A percentile compares a stretch with the other conserved stretches of the same genome.
Conservation (phyloP, 164 flowering plant genomes). For the Magnolia changhungtana region DNA sequence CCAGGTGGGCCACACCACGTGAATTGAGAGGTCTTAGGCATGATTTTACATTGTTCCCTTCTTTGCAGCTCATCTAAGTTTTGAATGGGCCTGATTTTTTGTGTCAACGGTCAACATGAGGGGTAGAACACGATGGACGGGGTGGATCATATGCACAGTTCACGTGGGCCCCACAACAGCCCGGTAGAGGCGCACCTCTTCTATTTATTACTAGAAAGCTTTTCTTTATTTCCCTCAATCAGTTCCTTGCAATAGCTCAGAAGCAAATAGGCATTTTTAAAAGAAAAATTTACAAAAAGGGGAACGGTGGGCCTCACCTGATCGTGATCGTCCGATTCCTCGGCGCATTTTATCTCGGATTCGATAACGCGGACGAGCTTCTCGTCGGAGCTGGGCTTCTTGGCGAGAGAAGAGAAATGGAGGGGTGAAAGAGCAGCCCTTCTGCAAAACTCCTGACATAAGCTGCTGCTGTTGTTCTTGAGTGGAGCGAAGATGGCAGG, state of each 20-base stretch:
- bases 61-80: too few species aligned
- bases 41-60: too few species aligned
- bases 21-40: too few species aligned
- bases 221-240: not conserved
- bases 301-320: slow-evolving; percentile 24
- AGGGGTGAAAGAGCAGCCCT: slow-evolving; percentile 9
- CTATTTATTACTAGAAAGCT: not conserved
- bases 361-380: slow-evolving; percentile 52
- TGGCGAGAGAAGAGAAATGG: slow-evolving; percentile 29
- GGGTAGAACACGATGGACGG: too few species aligned
- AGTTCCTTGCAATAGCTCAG: too few species aligned
- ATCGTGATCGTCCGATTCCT: slow-evolving; percentile 43
- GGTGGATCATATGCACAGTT: too few species aligned
- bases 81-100: too few species aligned
- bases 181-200: not conserved
- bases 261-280: not conserved
- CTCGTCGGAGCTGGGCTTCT: slow-evolving; percentile 34
- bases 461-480: slow-evolving; percentile 16
- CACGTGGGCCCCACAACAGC: too few species aligned
- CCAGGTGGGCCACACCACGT: too few species aligned
- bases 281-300: not conserved
- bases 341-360: slow-evolving; percentile 52
- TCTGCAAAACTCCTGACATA: slow-evolving; percentile 14
- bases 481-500: slow-evolving; percentile 33
- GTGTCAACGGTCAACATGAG: too few species aligned